These are phyloP conservation scores for Biscogniauxia sp. DNA, from an alignment of 2,329 filamentous ascomycete species.

Conservation along the genomic window DNA sequence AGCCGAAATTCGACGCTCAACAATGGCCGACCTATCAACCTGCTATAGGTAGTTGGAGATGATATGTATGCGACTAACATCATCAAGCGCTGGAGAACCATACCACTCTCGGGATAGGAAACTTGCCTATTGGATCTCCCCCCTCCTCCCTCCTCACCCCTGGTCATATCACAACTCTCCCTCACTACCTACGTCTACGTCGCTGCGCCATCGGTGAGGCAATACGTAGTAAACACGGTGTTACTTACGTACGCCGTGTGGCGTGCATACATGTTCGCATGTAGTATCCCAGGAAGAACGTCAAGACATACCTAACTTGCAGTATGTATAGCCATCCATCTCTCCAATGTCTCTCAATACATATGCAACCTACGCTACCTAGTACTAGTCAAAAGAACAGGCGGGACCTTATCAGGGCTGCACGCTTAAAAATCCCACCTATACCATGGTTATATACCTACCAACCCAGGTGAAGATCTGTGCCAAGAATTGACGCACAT, in stretches of 20 bases:
- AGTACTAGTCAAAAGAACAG: too few relatives aligned
- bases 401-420: background rate
- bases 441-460: background rate
- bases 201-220: background rate
- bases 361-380: too few relatives aligned
- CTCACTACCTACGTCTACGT: background rate
- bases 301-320: background rate
- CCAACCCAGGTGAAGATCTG: background rate
- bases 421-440: background rate
- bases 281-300: background rate
- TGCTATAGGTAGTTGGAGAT: too few relatives aligned
- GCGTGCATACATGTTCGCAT: background rate
- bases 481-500: background rate
- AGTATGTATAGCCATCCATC: background rate
- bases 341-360: too few relatives aligned
- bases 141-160: too few relatives aligned
- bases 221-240: background rate
- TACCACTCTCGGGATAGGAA: background rate
- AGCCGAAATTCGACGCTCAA: background rate
- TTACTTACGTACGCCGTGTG: background rate
- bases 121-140: background rate
- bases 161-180: background rate
- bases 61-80: too few relatives aligned
- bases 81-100: background rate
- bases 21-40: background rate